These are phyloP conservation scores for Iberis pinnata DNA, from an alignment of 345 rosid species.

Conservation along the genomic window DNA sequence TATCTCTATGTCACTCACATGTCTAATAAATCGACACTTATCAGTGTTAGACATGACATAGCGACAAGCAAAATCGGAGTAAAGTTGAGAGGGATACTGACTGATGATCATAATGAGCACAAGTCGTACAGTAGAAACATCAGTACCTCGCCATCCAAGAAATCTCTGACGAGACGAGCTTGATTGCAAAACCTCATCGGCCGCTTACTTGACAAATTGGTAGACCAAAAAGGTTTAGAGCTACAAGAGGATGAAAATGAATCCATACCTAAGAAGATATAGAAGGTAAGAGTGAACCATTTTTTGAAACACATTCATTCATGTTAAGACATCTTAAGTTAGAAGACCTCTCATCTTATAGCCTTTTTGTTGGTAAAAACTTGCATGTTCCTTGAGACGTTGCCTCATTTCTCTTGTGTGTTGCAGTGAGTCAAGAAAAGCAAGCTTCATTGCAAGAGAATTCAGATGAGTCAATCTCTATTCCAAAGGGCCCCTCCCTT, in stretches of 20 bases:
- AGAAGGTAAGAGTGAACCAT: conserved; percentile 32
- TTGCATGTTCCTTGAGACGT: neutral
- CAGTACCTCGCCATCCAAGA: conserved; percentile 68
- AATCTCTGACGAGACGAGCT: conserved; percentile 57
- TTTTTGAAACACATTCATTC: no score
- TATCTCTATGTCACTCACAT: conserved; percentile 23
- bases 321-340: no score
- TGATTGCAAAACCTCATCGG: conserved; percentile 65
- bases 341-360: no score
- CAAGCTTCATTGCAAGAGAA: conserved; percentile 22
- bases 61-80: conserved; percentile 15
- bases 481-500: conserved; percentile 40
- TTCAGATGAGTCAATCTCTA: conserved; percentile 18
- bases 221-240: conserved; percentile 35
- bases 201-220: conserved; percentile 42
- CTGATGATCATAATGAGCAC: conserved; percentile 20
- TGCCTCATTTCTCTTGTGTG: neutral
- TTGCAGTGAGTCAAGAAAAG: conserved; percentile 29
- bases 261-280: conserved; percentile 30
- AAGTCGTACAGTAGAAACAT: conserved; percentile 14
- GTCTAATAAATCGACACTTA: conserved; percentile 22
- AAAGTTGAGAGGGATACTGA: conserved; percentile 27
- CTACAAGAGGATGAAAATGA: conserved; percentile 32
- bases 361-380: neutral
- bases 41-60: conserved; percentile 9